Percentiles rank a stretch among this genome's conserved stretches.
phyloP scores from a whole-genome alignment of 2,329 filamentous ascomycete species.

The Sarocladium brachiariae region DNA sequence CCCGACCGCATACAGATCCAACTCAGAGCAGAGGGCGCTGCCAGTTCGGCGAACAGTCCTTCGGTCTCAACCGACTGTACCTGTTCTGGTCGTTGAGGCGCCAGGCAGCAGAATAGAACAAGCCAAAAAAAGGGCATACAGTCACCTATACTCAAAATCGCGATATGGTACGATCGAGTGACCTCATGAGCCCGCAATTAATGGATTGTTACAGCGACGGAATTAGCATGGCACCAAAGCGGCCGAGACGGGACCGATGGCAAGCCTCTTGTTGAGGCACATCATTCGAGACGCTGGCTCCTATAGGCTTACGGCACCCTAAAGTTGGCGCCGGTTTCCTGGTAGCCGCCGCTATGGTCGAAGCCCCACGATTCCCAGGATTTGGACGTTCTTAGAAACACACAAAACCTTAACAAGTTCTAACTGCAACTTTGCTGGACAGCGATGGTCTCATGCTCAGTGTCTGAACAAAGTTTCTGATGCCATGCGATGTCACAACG shows the following conservation, averaged over 20 bases:
- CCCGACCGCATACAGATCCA: background rate
- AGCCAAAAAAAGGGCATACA: background rate
- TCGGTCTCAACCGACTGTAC: conserved; percentile 1
- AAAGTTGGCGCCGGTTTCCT: background rate
- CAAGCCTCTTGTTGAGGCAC: background rate
- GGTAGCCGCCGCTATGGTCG: background rate
- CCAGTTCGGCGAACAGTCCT: background rate
- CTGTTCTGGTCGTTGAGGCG: background rate
- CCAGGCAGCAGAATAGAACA: conserved; percentile 4
- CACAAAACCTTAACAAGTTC: background rate
- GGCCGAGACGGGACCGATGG: background rate
- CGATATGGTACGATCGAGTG: background rate
- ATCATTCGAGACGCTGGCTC: background rate
- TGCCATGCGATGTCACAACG: too few species aligned
- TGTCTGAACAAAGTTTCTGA: too few species aligned
- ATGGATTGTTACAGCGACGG: conserved; percentile 4
- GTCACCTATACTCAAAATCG: background rate
- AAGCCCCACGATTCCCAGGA: background rate
- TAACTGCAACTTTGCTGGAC: too few species aligned
- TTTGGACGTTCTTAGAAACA: background rate
- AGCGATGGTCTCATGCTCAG: too few species aligned
- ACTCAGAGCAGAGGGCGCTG: background rate
- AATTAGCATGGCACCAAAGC: background rate
- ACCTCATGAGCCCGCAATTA: background rate
- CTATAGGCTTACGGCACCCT: background rate